Evolutionary conservation across 2,329 filamentous ascomycete genomes (phyloP).

Genomic region (Xylariaceae sp.): DNA sequence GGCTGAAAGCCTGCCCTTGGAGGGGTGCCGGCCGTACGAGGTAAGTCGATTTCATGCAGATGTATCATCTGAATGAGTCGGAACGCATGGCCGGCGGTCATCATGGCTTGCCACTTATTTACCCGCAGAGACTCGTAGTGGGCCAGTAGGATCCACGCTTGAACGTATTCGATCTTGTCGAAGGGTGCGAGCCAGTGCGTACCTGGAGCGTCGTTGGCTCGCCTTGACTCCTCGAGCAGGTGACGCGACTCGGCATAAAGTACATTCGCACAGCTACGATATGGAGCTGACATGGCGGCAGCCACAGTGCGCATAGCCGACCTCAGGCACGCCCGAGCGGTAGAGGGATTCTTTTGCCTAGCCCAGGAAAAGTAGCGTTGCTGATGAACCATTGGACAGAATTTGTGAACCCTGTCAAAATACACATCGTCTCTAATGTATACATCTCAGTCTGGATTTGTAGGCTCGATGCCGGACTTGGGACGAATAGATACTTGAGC

Average conservation of each 20-base stretch:
- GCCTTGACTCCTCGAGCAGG: background rate
- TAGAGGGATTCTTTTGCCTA: no score
- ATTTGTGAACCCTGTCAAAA: constrained; percentile 6
- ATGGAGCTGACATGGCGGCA: background rate
- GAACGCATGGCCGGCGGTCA: constrained; percentile 8
- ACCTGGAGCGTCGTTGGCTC: background rate
- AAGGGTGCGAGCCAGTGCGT: no score
- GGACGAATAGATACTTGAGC: no score
- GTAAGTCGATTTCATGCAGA: background rate
- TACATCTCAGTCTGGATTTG: no score
- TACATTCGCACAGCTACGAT: background rate
- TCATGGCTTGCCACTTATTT: background rate
- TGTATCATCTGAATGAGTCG: constrained; percentile 1
- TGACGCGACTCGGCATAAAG: background rate
- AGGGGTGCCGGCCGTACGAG: background rate
- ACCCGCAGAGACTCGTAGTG: constrained; percentile 5
- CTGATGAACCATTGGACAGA: constrained; percentile 4
- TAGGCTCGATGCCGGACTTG: background rate
- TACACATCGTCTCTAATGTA: no score
- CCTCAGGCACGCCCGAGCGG: background rate
- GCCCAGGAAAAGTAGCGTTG: constrained; percentile 2
- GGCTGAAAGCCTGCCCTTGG: background rate
- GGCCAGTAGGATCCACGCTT: constrained; percentile 10
- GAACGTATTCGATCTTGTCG: constrained; percentile 5
- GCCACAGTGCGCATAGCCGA: background rate